phyloP scores from a whole-genome alignment of 306 rosid species.

The Hippophae rhamnoides region DNA sequence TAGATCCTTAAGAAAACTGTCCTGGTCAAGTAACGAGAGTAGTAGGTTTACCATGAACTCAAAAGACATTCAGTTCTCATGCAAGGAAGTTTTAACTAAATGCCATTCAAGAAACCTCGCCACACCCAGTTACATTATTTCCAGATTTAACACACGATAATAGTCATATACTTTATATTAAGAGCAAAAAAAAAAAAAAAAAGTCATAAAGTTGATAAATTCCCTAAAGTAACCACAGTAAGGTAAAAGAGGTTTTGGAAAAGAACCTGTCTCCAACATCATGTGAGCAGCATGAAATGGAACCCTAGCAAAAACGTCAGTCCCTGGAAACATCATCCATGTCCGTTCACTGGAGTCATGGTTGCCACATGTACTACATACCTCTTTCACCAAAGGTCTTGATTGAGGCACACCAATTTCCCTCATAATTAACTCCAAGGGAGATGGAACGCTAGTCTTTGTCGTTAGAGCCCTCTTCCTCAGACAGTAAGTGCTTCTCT shows the following conservation, averaged over 20 bases:
- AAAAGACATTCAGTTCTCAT: background rate
- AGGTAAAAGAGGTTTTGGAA: background rate
- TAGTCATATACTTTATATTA: background rate
- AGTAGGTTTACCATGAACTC: background rate
- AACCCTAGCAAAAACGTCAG: constrained; percentile 63
- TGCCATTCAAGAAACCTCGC: background rate
- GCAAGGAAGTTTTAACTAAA: background rate
- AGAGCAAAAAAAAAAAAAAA: constrained; percentile 4
- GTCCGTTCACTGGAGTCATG: constrained; percentile 66
- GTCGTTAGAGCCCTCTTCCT: constrained; percentile 81
- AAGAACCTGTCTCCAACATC: constrained; percentile 61
- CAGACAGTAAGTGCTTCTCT: constrained; percentile 80
- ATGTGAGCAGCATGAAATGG: constrained; percentile 88
- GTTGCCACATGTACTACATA: constrained; percentile 70
- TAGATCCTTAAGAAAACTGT: background rate
- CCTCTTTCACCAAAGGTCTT: constrained; percentile 74
- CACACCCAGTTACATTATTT: background rate
- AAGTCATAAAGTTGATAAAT: background rate
- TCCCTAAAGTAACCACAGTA: background rate
- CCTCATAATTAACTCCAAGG: constrained; percentile 81
- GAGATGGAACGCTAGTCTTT: constrained; percentile 63
- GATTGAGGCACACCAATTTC: constrained; percentile 47
- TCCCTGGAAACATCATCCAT: constrained; percentile 81
- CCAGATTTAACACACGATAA: too few relatives aligned
- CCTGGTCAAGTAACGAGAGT: background rate